Conservation (phyloP, 164 flowering plant genomes). For the Liquidambar formosana region DNA sequence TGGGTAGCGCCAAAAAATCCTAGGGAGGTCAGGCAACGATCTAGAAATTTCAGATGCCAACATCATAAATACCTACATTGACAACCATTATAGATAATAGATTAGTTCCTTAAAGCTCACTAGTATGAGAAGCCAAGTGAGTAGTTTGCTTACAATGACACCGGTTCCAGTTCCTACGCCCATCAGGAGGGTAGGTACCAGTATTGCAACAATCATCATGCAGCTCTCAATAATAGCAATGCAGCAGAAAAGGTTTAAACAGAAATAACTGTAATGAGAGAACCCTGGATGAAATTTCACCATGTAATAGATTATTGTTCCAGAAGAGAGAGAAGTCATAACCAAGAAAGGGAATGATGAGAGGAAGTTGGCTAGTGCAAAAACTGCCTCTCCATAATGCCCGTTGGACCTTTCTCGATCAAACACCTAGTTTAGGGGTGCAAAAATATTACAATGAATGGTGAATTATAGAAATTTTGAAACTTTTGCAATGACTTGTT, state of each 20-base stretch:
- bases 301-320: conserved; percentile 15
- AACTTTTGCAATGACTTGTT: too few relatives aligned
- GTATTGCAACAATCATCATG: conserved; percentile 18
- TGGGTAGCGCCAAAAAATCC: conserved; percentile 36
- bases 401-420: conserved; percentile 19
- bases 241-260: conserved; percentile 21
- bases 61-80: conserved; percentile 24
- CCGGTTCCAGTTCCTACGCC: conserved; percentile 14
- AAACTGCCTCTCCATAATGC: conserved; percentile 26
- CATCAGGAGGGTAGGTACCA: conserved; percentile 30
- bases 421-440: conserved; percentile 7
- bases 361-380: conserved; percentile 17
- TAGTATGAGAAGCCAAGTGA: neutral
- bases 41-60: conserved; percentile 23
- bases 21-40: conserved; percentile 23
- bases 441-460: too few relatives aligned
- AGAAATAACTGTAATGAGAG: conserved; percentile 9
- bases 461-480: too few relatives aligned
- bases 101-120: too few relatives aligned
- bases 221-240: conserved; percentile 15
- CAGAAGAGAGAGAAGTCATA: conserved; percentile 14
- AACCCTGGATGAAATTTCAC: conserved; percentile 25
- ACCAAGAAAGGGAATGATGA: conserved; percentile 27
- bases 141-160: conserved; percentile 8
- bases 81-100: neutral